Conservation (phyloP, 148 eudicot genomes). For the Rhododendron mucronatum region DNA sequence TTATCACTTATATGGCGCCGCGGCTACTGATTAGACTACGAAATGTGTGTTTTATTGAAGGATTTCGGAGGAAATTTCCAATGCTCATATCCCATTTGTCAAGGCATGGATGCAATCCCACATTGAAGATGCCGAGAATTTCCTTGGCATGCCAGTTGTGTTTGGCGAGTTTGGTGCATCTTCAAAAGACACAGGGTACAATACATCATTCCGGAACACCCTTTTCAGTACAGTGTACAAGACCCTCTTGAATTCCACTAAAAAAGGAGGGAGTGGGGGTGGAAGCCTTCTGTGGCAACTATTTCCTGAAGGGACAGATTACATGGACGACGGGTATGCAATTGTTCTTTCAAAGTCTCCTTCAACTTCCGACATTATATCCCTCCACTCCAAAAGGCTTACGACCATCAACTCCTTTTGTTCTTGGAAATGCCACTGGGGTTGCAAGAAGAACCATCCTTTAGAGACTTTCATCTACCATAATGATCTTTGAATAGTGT, state of each 20-base stretch:
- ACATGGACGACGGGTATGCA: conserved; percentile 80
- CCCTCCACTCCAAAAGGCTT: conserved; percentile 55
- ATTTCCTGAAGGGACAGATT: conserved; percentile 66
- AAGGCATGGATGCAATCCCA: conserved; percentile 79
- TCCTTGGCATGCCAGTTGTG: conserved; percentile 62
- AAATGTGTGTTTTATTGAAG: conserved; percentile 24
- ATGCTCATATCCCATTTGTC: conserved; percentile 48
- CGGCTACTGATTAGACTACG: not conserved
- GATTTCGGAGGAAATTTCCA: conserved; percentile 50
- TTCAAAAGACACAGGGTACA: conserved; percentile 59
- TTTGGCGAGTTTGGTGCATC: conserved; percentile 75
- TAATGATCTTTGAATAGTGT: conserved; percentile 25
- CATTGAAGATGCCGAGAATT: conserved; percentile 69
- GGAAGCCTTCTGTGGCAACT: conserved; percentile 85
- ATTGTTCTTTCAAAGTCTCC: conserved; percentile 54
- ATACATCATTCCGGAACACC: conserved; percentile 47
- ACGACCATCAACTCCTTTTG: conserved; percentile 46
- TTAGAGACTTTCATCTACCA: conserved; percentile 4
- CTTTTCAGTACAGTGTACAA: conserved; percentile 44
- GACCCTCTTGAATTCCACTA: conserved; percentile 48
- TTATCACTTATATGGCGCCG: not conserved
- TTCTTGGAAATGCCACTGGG: conserved; percentile 60
- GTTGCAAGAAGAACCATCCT: conserved; percentile 50
- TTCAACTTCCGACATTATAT: conserved; percentile 47
- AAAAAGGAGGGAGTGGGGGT: conserved; percentile 69